Evolutionary conservation across 305 asterid genomes (phyloP).

Genomic region (Solanum aculeatissimum): DNA sequence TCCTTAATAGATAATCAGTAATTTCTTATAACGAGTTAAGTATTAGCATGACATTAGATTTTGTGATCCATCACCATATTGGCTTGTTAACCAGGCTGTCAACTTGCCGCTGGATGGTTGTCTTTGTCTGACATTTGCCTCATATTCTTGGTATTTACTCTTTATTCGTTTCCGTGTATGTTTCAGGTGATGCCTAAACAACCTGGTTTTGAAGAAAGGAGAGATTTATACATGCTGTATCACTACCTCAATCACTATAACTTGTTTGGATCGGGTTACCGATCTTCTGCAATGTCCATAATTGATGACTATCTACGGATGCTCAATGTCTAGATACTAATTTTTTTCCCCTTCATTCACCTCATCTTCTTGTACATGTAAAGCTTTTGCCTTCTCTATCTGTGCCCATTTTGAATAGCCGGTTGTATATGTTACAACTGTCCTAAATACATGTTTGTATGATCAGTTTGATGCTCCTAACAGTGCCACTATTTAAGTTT

Average conservation of each 20-base stretch:
- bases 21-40: not conserved
- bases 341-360: not conserved
- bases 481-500: not conserved
- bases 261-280: slow-evolving; percentile 86
- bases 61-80: not conserved
- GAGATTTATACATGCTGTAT: slow-evolving; percentile 69
- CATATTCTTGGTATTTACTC: not conserved
- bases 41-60: not conserved
- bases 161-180: not conserved
- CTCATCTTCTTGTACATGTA: not conserved
- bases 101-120: not conserved
- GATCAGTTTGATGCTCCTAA: not conserved
- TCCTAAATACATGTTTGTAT: not conserved
- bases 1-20: not conserved
- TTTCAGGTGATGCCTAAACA: slow-evolving; percentile 85
- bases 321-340: slow-evolving; percentile 33
- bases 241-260: slow-evolving; percentile 95
- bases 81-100: not conserved
- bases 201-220: slow-evolving; percentile 64
- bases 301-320: slow-evolving; percentile 61
- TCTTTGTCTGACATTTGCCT: not conserved
- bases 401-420: not conserved
- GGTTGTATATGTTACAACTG: not conserved
- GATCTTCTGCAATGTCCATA: slow-evolving; percentile 72
- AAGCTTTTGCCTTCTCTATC: not conserved